phyloP scores from a whole-genome alignment of 148 eudicot species.

The Dysphania ambrosioides region DNA sequence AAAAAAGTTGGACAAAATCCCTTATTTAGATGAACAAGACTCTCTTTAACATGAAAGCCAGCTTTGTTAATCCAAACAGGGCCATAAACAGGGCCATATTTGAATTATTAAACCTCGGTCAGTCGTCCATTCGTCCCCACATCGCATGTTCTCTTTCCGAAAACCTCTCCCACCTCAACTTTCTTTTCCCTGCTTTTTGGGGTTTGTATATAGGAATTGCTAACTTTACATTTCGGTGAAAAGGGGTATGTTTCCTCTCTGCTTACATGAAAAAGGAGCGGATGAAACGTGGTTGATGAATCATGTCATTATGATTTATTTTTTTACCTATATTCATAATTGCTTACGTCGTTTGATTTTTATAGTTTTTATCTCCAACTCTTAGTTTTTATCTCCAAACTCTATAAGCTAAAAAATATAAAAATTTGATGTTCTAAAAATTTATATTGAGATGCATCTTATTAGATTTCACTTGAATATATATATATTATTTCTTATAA shows the following conservation, averaged over 20 bases:
- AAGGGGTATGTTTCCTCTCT: conserved; percentile 30
- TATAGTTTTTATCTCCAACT: too few species aligned
- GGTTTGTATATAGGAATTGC: conserved; percentile 10
- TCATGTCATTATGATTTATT: conserved; percentile 31
- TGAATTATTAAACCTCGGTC: conserved; percentile 38
- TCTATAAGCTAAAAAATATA: too few species aligned
- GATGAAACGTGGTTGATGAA: conserved; percentile 15
- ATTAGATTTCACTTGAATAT: too few species aligned
- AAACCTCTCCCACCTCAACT: conserved; percentile 12
- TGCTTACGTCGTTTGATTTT: too few species aligned
- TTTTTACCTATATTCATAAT: too few species aligned
- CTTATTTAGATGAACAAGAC: conserved; percentile 2
- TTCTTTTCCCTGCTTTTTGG: conserved; percentile 15
- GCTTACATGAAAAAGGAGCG: conserved; percentile 4
- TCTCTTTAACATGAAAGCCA: conserved; percentile 6
- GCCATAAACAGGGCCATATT: too few species aligned
- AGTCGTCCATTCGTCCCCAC: conserved; percentile 38
- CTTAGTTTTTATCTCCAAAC: too few species aligned
- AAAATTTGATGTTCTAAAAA: too few species aligned
- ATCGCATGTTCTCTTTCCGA: conserved; percentile 43
- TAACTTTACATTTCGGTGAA: conserved; percentile 27
- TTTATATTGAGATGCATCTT: too few species aligned
- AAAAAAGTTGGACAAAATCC: conserved; percentile 17
- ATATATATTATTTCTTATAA: too few species aligned
- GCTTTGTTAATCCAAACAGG: conserved; percentile 31